A percentile compares a stretch with the other conserved stretches of the same genome.
Evolutionary conservation across 345 rosid genomes (phyloP).

Genomic region (Jatropha curcas): DNA sequence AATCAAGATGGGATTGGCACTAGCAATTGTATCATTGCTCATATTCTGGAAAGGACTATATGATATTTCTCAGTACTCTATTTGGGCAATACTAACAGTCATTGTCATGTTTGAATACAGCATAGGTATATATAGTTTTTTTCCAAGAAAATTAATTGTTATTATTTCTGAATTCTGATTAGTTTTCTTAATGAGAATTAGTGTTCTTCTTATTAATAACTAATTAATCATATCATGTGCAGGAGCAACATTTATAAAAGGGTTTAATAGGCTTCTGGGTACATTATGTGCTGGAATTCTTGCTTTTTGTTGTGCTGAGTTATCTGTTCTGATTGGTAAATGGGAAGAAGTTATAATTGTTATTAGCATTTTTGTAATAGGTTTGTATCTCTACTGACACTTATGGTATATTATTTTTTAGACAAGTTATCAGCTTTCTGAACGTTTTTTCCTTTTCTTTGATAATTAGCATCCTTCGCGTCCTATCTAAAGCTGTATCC

Average conservation of each 20-base stretch:
- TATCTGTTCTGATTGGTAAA: constrained; percentile 46
- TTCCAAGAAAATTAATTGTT: background rate
- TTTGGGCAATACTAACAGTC: constrained; percentile 88
- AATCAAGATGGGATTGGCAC: constrained; percentile 70
- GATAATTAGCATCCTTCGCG: constrained; percentile 53
- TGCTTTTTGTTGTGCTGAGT: constrained; percentile 69
- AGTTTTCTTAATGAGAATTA: background rate
- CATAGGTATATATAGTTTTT: constrained; percentile 46
- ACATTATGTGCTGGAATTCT: constrained; percentile 76
- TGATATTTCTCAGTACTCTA: constrained; percentile 51
- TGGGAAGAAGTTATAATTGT: constrained; percentile 54
- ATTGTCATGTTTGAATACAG: constrained; percentile 83
- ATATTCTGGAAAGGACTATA: constrained; percentile 58
- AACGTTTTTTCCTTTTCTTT: background rate
- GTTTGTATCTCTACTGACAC: constrained; percentile 27
- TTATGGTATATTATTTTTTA: background rate
- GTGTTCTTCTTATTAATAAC: background rate
- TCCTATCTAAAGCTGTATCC: constrained; percentile 68
- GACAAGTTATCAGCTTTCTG: background rate
- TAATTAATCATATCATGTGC: background rate
- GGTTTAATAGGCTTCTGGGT: constrained; percentile 86
- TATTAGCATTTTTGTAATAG: constrained; percentile 70
- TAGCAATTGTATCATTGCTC: constrained; percentile 47
- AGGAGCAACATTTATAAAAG: constrained; percentile 88
- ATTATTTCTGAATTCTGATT: background rate